phyloP scores from a whole-genome alignment of 2,329 filamentous ascomycete species.

The Xylaria sp. region DNA sequence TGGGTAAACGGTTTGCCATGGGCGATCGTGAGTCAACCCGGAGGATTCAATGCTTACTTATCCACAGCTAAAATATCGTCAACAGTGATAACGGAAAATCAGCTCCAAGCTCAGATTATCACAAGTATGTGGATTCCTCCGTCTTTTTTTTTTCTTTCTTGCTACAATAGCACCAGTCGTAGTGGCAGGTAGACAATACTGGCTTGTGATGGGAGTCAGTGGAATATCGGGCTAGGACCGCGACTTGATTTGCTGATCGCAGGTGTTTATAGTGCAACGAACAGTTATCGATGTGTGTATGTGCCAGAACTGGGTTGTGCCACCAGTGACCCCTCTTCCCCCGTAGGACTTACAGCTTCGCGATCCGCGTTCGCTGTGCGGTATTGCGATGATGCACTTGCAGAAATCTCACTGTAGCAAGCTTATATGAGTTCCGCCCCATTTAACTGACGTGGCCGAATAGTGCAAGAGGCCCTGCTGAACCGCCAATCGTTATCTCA shows the following conservation, averaged over 20 bases:
- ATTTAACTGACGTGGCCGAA: background rate
- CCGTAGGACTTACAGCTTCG: too few species aligned
- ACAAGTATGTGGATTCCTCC: constrained; percentile 34
- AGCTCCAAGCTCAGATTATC: constrained; percentile 53
- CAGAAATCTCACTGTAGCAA: background rate
- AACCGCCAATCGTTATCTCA: constrained; percentile 44
- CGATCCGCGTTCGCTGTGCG: background rate
- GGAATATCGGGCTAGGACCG: too few species aligned
- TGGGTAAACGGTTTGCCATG: constrained; percentile 51
- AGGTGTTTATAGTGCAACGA: constrained; percentile 46
- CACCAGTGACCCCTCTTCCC: background rate
- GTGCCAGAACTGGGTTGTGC: background rate
- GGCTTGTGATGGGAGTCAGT: background rate
- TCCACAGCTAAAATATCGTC: background rate
- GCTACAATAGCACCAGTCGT: too few species aligned
- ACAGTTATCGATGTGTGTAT: constrained; percentile 51
- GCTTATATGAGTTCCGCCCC: background rate
- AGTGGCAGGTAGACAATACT: background rate
- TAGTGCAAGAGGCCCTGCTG: constrained; percentile 51
- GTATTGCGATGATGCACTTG: background rate
- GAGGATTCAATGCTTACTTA: background rate
- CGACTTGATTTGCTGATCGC: background rate
- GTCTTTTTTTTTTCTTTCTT: background rate
- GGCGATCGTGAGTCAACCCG: constrained; percentile 45
- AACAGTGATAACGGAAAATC: constrained; percentile 49